Conservation (phyloP, 768 basidiomycete species). For the Boletus tylopilopsis region DNA sequence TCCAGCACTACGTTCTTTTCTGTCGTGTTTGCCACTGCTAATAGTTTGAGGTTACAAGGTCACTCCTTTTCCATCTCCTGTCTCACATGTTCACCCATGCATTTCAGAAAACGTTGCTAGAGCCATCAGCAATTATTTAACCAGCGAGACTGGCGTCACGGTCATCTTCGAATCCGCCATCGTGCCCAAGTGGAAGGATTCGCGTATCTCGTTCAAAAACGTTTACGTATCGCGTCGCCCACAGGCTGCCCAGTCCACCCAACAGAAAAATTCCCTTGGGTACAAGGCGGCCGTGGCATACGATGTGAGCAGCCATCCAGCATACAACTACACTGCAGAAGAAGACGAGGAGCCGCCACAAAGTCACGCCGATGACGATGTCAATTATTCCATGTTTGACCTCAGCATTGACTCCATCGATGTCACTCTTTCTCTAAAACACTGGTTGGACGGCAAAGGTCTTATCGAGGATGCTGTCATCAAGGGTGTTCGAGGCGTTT, state of each 20-base stretch:
- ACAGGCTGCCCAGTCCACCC: constrained; percentile 13
- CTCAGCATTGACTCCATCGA: constrained; percentile 93
- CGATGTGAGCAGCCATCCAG: constrained; percentile 74
- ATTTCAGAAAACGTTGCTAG: constrained; percentile 75
- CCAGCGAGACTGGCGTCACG: constrained; percentile 87
- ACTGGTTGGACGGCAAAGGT: constrained; percentile 96
- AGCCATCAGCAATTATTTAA: constrained; percentile 88
- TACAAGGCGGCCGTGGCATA: constrained; percentile 66
- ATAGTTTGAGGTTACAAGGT: constrained; percentile 86
- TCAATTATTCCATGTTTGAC: constrained; percentile 88
- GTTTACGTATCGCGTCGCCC: constrained; percentile 90
- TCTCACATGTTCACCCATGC: constrained; percentile 6
- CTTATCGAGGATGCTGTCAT: constrained; percentile 87
- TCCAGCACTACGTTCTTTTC: constrained; percentile 92
- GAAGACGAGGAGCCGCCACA: constrained; percentile 46
- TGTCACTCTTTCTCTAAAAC: constrained; percentile 84
- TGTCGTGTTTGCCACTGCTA: constrained; percentile 82
- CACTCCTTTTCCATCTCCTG: constrained; percentile 10
- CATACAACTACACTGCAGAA: constrained; percentile 58
- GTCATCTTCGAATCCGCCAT: constrained; percentile 98
- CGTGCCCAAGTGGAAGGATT: constrained; percentile 96
- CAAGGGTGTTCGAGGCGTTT: constrained; percentile 89
- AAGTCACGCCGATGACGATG: constrained; percentile 46
- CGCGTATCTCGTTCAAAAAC: constrained; percentile 93
- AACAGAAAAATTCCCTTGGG: constrained; percentile 27